phyloP scores from a whole-genome alignment of 257 asterid species.

The Primulina eburnea region DNA sequence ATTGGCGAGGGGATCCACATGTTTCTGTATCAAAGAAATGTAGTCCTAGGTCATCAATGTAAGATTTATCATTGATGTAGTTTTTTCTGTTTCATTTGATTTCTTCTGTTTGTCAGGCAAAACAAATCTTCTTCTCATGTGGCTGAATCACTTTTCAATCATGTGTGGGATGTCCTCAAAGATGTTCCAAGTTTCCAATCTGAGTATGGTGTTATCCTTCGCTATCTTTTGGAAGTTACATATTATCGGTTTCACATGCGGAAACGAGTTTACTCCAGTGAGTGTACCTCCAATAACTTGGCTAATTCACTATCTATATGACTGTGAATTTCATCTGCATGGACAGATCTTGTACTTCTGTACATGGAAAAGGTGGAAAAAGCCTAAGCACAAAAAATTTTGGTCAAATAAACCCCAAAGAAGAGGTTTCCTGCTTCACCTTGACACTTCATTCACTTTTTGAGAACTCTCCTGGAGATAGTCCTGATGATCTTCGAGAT shows the following conservation, averaged over 20 bases:
- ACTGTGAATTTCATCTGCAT: constrained; percentile 7
- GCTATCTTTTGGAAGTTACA: too few relatives aligned
- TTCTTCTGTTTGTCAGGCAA: constrained; percentile 24
- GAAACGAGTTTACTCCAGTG: too few relatives aligned
- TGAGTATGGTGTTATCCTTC: too few relatives aligned
- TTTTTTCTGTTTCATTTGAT: constrained; percentile 26
- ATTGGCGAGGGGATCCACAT: not conserved
- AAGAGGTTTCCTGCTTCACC: constrained; percentile 78
- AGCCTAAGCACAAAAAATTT: constrained; percentile 47
- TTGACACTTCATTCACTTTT: constrained; percentile 89
- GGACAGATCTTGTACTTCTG: constrained; percentile 71
- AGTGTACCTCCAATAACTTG: constrained; percentile 32
- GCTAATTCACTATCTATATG: constrained; percentile 8
- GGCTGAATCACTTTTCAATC: too few relatives aligned
- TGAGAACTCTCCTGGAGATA: constrained; percentile 93
- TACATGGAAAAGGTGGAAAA: constrained; percentile 75
- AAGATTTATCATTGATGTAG: constrained; percentile 14
- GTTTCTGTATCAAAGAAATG: too few relatives aligned
- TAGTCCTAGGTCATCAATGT: not conserved
- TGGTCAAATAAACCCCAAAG: constrained; percentile 61
- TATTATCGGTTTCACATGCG: too few relatives aligned
- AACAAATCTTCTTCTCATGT: too few relatives aligned
- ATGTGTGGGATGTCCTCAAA: too few relatives aligned
- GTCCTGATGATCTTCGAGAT: constrained; percentile 68
- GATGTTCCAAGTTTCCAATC: too few relatives aligned